These are phyloP conservation scores for Haplosporangium gracile DNA, from an alignment of 192 early-diverging fungal genomes.

Conservation along the genomic window DNA sequence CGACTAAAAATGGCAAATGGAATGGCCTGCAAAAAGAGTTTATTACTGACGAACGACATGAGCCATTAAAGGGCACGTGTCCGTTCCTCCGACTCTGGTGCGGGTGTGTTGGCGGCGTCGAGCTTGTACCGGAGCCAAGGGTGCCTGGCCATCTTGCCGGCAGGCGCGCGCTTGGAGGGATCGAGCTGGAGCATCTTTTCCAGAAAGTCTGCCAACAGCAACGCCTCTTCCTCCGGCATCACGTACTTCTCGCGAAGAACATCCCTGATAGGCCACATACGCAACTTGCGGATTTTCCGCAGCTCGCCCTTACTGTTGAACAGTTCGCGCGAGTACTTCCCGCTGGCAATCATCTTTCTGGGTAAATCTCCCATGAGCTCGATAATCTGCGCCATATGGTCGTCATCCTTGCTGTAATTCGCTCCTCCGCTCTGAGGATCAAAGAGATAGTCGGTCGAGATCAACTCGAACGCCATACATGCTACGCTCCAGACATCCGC, in stretches of 20 bases:
- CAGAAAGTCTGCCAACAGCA: slow-evolving; percentile 84
- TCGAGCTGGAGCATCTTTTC: slow-evolving; percentile 83
- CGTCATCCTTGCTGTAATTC: slow-evolving; percentile 94
- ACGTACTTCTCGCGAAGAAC: slow-evolving; percentile 93
- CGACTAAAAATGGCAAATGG: neutral
- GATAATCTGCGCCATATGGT: slow-evolving; percentile 97
- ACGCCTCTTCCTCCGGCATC: slow-evolving; percentile 76
- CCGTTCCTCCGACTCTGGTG: neutral
- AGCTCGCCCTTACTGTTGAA: slow-evolving; percentile 93
- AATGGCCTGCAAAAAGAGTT: neutral
- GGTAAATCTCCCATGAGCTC: slow-evolving; percentile 93
- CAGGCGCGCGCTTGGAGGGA: slow-evolving; percentile 68
- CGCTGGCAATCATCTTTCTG: slow-evolving; percentile 80
- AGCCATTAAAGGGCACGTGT: neutral
- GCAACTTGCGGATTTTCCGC: slow-evolving; percentile 88
- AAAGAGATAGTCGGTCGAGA: slow-evolving; percentile 96
- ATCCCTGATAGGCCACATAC: slow-evolving; percentile 84
- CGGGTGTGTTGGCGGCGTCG: neutral
- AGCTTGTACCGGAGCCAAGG: slow-evolving; percentile 60
- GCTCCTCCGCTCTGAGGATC: slow-evolving; percentile 86
- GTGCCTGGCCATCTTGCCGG: slow-evolving; percentile 69
- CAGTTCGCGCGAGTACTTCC: slow-evolving; percentile 86
- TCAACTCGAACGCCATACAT: slow-evolving; percentile 93
- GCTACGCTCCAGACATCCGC: slow-evolving; percentile 97
- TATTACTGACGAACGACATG: neutral